Evolutionary conservation across 371 early-diverging fungal genomes (phyloP).

Genomic region (Mortierella sp.): DNA sequence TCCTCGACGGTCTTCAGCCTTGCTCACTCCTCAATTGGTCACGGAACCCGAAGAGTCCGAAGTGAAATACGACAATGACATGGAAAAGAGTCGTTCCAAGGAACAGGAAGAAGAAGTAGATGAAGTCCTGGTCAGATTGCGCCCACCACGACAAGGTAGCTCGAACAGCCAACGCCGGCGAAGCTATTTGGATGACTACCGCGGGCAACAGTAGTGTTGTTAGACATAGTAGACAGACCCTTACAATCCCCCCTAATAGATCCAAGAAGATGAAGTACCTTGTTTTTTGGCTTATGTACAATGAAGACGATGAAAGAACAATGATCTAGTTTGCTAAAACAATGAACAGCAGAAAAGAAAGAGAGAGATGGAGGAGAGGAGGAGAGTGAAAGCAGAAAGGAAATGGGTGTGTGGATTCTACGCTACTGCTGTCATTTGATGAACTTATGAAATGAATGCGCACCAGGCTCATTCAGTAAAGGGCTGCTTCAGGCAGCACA

Average conservation of each 20-base stretch:
- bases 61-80: neutral
- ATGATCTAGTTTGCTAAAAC: too few relatives aligned
- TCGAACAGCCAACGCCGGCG: conserved; percentile 8
- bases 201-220: conserved; percentile 26
- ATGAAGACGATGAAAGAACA: too few relatives aligned
- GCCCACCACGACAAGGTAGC: conserved; percentile 10
- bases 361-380: neutral
- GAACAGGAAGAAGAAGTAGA: conserved; percentile 5
- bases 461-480: too few relatives aligned
- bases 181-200: conserved; percentile 40
- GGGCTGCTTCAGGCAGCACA: too few relatives aligned
- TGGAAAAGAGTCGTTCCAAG: neutral
- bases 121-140: conserved; percentile 17
- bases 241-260: too few relatives aligned
- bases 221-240: too few relatives aligned
- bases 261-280: too few relatives aligned
- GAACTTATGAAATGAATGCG: too few relatives aligned
- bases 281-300: too few relatives aligned
- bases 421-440: too few relatives aligned
- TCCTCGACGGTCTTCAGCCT: conserved; percentile 2
- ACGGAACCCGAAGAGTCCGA: conserved; percentile 14
- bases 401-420: too few relatives aligned
- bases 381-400: neutral
- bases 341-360: too few relatives aligned
- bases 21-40: neutral